Base-by-base conservation (phyloP, 305 asterid species). In the Euphrasia arctica region DNA sequence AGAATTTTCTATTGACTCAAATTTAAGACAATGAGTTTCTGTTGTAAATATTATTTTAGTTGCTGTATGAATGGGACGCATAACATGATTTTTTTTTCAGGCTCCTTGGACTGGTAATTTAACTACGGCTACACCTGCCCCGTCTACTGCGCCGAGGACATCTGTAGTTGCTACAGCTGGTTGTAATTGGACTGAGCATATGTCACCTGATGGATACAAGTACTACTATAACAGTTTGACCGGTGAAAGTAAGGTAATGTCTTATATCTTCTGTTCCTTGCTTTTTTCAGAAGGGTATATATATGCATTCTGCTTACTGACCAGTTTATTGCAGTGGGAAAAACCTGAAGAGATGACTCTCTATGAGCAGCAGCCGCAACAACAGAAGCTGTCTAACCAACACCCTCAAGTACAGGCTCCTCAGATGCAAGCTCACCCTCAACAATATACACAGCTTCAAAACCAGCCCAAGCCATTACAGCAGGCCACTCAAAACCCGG, bases 101-200 rank as follows among this genome's bases (percentile, higher is more conserved):
- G 65, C 85, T 76, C 74, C 82, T 55, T 87, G 96, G 98, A 68
- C 52, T 10, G 77, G 80, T 70, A 89, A 75, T 74, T 69, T 45
- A 65, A 71, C 81, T 66, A 69, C 78, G 55, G 64, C 86, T 58
- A 52, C 76, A 11, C 49, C 86, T 64, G 72, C 62, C 64, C 66
- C 79, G 4, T 32, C 84, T 0, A 32, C 80, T 60, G 64, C 39
- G 66, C 70, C 80, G 29, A 69, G 31, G 50, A 60, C 66, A 36
- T 74, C 73, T 58, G 64, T 74, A 62, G 42, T 64, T 58, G 74
- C 79, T 62, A 60, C 78, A 41, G 58, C 56, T 50, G 71, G 76
- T 54, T 85, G 87, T 79, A 82, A 79, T 70, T 93, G 98, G 98
- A 84, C 98, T 4, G 98, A 93, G 76, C 98, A 93, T 77, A 80